phyloP scores from a whole-genome alignment of 2,329 filamentous ascomycete species.

The Alternaria triticimaculans region DNA sequence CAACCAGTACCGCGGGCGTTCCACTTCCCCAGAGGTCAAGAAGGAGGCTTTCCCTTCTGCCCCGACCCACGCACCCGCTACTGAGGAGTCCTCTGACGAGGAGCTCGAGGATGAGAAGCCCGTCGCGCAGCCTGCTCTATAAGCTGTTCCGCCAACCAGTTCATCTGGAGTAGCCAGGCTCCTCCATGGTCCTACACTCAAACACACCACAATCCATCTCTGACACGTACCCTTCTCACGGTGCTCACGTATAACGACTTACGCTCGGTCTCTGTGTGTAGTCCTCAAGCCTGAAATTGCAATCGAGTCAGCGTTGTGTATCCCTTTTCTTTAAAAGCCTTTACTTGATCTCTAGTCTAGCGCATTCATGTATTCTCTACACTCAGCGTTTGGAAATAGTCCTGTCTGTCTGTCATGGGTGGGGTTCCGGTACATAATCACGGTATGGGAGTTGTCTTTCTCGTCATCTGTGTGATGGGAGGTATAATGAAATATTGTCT shows the following conservation, averaged over 20 bases:
- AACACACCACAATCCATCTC: not conserved
- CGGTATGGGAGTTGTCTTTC: conserved; percentile 23
- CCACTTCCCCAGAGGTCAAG: conserved; percentile 43
- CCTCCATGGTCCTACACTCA: not conserved
- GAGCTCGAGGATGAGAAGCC: conserved; percentile 16
- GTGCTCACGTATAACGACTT: conserved; percentile 32
- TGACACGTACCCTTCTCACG: conserved; percentile 26
- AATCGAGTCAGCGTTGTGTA: conserved; percentile 26
- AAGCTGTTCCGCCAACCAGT: conserved; percentile 8
- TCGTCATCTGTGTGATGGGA: conserved; percentile 20
- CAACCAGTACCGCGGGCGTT: conserved; percentile 48
- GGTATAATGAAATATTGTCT: conserved; percentile 25
- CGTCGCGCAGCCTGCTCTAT: conserved; percentile 38
- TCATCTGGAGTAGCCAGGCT: not conserved
- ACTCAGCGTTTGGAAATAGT: conserved; percentile 13
- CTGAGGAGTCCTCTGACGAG: conserved; percentile 14
- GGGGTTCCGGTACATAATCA: conserved; percentile 20
- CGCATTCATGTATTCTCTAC: conserved; percentile 28
- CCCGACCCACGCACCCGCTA: conserved; percentile 20
- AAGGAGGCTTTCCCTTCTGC: conserved; percentile 25
- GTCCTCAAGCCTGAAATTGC: conserved; percentile 39
- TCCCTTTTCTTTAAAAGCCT: conserved; percentile 38
- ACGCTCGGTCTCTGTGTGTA: conserved; percentile 25
- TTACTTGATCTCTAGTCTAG: conserved; percentile 27
- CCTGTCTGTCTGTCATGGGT: conserved; percentile 22